A percentile compares a stretch with the other conserved stretches of the same genome.
Evolutionary conservation across 2,329 filamentous ascomycete species (phyloP).

Genomic region (Colletotrichum sp.): DNA sequence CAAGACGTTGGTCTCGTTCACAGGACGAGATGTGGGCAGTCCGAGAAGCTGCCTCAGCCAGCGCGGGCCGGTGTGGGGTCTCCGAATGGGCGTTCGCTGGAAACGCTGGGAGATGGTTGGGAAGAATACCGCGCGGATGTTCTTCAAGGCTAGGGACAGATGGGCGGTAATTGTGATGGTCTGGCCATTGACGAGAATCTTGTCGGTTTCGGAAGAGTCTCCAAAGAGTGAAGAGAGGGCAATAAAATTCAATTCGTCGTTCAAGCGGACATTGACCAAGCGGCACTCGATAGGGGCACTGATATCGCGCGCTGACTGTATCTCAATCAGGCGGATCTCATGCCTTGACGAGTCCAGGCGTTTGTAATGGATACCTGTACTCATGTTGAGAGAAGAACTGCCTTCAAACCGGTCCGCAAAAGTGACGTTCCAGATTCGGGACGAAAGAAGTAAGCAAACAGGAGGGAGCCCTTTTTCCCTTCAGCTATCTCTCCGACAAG

Average conservation of each 20-base stretch:
- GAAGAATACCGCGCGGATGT: conserved; percentile 37
- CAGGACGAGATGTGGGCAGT: conserved; percentile 8
- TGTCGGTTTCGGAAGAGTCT: conserved; percentile 31
- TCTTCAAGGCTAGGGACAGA: conserved; percentile 32
- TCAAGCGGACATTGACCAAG: conserved; percentile 32
- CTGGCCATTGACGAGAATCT: conserved; percentile 31
- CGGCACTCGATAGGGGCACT: conserved; percentile 36
- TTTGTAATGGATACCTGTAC: conserved; percentile 13
- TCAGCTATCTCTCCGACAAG: not conserved
- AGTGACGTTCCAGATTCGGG: not conserved
- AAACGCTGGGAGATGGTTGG: conserved; percentile 25
- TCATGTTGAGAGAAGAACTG: not conserved
- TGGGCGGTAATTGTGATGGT: conserved; percentile 30
- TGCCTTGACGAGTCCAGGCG: conserved; percentile 25
- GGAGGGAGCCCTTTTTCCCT: not conserved
- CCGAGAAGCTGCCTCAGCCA: conserved; percentile 25
- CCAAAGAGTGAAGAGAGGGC: conserved; percentile 35
- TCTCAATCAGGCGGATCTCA: conserved; percentile 37
- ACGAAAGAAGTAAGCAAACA: not conserved
- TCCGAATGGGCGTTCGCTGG: conserved; percentile 17
- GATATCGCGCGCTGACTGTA: conserved; percentile 30
- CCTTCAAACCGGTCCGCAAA: not conserved
- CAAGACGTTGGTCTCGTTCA: conserved; percentile 11
- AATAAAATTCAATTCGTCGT: conserved; percentile 29
- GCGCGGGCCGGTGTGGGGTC: conserved; percentile 21